Base-by-base conservation (phyloP, 2,329 filamentous ascomycete species). In the Arthrobotrys megalospora region DNA sequence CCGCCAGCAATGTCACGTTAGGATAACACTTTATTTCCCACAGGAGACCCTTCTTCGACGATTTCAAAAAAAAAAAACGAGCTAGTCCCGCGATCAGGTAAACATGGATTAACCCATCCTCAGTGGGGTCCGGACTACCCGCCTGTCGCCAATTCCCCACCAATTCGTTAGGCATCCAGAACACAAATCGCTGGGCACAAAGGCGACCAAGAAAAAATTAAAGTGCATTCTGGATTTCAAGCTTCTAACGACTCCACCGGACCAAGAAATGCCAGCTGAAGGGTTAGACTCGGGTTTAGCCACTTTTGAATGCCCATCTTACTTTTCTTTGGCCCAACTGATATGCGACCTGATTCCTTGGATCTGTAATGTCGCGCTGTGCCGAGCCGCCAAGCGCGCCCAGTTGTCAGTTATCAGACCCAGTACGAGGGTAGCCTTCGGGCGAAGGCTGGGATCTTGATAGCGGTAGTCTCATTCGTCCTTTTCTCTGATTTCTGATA, bases 61-160 rank as follows among this genome's bases (percentile, higher is more conserved):
- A 60, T 43, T 43, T 3, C 11, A 28, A 43, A 41, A 32, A 14
- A 8, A 12, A 10, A 60, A 60, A 24, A 19, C n/a, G 19, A 32
- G 12, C 48, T 32, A 52, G 43, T 60, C 36, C 36, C 55, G 36
- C 55, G 32, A 60, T 41, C 36, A 12, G 28, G 36, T 21, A 43
- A n/a, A 32, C 55, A 60, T 60, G 55, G 55, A 60, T 60, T 14
- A 43, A 6, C 53, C 53, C 53, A 41, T 41, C 53, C 21, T 21
- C 36, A 60, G 55, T 60, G 55, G 55, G 47, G 36, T 60, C 36
- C 55, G 55, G 55, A 60, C 55, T 60, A 60, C 41, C 60, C 60
- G 60, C 60, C 60, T 64, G 60, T 64, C 60, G 60, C 60, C 60
- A 64, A 64, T 38, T 47, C 45, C 55, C 55, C 55, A 60, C 55